phyloP scores from a whole-genome alignment of 495 filamentous ascomycete species.

The Stereocaulon alpinum region DNA sequence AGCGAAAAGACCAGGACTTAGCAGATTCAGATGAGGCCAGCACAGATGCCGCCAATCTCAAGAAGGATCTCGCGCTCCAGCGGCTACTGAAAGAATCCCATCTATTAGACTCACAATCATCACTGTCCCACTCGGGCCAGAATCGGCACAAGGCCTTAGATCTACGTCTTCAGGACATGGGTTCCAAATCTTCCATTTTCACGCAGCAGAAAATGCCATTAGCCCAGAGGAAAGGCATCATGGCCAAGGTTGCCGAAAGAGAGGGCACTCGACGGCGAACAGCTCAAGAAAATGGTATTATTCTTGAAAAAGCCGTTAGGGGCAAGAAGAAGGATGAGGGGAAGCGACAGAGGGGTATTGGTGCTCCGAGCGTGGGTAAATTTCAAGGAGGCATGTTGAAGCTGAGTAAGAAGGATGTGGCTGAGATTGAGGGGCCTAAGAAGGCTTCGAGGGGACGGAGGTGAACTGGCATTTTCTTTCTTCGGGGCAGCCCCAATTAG shows the following conservation, averaged over 20 bases:
- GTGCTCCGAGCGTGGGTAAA: constrained; percentile 65
- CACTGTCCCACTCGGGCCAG: constrained; percentile 52
- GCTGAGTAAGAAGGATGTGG: constrained; percentile 67
- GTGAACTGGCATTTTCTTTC: neutral
- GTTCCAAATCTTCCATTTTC: constrained; percentile 63
- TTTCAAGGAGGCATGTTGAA: constrained; percentile 70
- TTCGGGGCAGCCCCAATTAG: too few relatives aligned
- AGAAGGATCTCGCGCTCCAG: constrained; percentile 88
- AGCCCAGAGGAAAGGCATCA: constrained; percentile 67
- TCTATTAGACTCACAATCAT: constrained; percentile 58
- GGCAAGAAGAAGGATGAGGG: constrained; percentile 32
- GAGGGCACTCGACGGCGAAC: constrained; percentile 65
- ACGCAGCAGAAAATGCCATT: constrained; percentile 78
- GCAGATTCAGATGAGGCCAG: constrained; percentile 40
- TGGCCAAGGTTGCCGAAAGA: constrained; percentile 46
- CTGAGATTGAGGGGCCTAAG: constrained; percentile 48
- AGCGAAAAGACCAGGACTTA: constrained; percentile 27
- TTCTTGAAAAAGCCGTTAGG: constrained; percentile 57
- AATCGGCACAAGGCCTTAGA: constrained; percentile 69
- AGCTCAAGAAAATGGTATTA: constrained; percentile 81
- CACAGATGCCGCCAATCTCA: constrained; percentile 55
- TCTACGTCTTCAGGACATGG: constrained; percentile 67
- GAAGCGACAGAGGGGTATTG: constrained; percentile 56
- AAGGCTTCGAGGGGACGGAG: constrained; percentile 25
- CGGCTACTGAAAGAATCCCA: constrained; percentile 85